Evolutionary conservation across 306 rosid species (phyloP), one percentile per base, ranked within the genome.

Genomic region (Phaseolus lunatus): DNA sequence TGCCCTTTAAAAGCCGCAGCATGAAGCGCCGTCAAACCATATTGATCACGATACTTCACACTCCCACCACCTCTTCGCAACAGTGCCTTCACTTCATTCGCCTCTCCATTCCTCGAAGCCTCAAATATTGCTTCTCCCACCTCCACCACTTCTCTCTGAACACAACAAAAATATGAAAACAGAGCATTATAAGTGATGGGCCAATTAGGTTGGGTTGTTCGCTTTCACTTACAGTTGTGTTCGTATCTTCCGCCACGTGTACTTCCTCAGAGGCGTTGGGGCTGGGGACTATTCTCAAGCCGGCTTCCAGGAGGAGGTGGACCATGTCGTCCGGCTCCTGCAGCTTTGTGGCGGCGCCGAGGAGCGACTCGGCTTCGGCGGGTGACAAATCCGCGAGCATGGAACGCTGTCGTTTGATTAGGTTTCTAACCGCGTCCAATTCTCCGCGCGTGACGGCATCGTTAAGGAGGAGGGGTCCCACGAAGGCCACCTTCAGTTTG

Each of bases 21-120:
- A 64, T 90, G 97, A 78, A 93, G 83, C 6, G 97, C 90, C 5
- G 97, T 93, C 78, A 93, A 75, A 14, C 94, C 96, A 45, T 82
- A 90, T 18, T 81, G 89, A 9, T 93, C 96, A 1, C 78, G 64
- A 77, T 72, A 81, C 61, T 83, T 67, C 0, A 77, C 49, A 47
- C 7, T 84, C 8, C 83, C 92, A n/a, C 84, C 90, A 20, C 92
- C 88, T 43, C 81, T 72, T 35, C 56, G 70, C 24, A 90, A 43
- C 24, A 93, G 67, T 2, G 69, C 23, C 61, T 89, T 85, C 2
- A 89, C 85, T 11, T 63, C 67, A 64, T 24, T 76, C 61, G 62
- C 24, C 50, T 89, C 84, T 13, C 96, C 97, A 0, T 33, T 70
- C 77, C 92, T 85, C 5, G 92, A 87, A 9, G 92, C 96, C 29